A percentile compares a stretch with the other conserved stretches of the same genome.
These are phyloP conservation scores for Ilyonectria sp. DNA, from an alignment of 2,329 filamentous ascomycete species.

Conservation along the genomic window DNA sequence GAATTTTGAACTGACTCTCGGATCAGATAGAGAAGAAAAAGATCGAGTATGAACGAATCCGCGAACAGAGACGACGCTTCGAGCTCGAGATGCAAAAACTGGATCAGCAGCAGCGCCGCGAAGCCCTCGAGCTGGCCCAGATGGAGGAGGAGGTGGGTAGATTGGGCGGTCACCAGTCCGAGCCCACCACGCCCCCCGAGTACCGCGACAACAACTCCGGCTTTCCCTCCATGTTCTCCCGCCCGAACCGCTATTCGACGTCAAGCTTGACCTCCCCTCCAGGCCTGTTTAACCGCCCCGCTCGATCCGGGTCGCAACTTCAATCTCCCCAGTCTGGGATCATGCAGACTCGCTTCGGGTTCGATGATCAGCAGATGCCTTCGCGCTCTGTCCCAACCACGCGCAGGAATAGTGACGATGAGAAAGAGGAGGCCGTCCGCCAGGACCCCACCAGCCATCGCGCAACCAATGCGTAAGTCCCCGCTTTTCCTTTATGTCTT, in stretches of 20 bases:
- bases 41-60: constrained; percentile 90
- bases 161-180: constrained; percentile 84
- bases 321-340: constrained; percentile 81
- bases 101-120: constrained; percentile 85
- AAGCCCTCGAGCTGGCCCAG: constrained; percentile 87
- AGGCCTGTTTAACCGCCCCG: constrained; percentile 80
- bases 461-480: constrained; percentile 84
- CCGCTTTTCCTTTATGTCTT: constrained; percentile 30
- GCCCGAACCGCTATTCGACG: constrained; percentile 90
- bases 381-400: constrained; percentile 91
- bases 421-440: constrained; percentile 83
- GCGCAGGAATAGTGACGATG: constrained; percentile 91
- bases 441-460: constrained; percentile 80
- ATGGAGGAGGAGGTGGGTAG: constrained; percentile 84
- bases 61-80: constrained; percentile 90
- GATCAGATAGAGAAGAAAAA: constrained; percentile 92
- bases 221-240: constrained; percentile 85
- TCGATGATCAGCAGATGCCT: constrained; percentile 68
- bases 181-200: constrained; percentile 96
- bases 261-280: constrained; percentile 89
- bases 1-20: constrained; percentile 53
- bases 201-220: constrained; percentile 84
- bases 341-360: constrained; percentile 71
- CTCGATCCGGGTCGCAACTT: constrained; percentile 83
- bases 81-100: constrained; percentile 94